Conservation (phyloP, 2,329 filamentous ascomycete genomes). For the Ceratocystis cubensis region DNA sequence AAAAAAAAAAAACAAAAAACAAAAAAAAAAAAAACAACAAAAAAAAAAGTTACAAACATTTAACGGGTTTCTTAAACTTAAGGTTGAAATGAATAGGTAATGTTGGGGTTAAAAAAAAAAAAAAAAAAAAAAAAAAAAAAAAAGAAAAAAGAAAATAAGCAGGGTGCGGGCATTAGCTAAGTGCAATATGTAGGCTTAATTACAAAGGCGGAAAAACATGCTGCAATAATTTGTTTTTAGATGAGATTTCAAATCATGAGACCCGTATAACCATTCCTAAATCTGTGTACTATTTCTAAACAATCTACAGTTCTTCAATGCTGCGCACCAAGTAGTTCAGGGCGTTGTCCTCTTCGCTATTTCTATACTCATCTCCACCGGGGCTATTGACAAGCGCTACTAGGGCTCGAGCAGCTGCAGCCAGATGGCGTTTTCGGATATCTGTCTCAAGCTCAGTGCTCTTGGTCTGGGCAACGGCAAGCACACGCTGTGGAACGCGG, state of each 20-base stretch:
- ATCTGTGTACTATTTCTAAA: not conserved
- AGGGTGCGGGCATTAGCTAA: not conserved
- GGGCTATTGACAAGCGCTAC: constrained; percentile 30
- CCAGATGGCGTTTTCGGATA: constrained; percentile 50
- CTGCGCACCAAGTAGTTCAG: constrained; percentile 42
- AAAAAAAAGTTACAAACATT: not conserved
- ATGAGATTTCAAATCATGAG: not conserved
- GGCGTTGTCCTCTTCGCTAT: constrained; percentile 28
- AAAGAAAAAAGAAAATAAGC: not conserved
- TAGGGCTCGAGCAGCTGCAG: constrained; percentile 24
- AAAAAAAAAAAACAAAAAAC: not conserved
- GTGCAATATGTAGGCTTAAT: not conserved
- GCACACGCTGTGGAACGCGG: constrained; percentile 60
- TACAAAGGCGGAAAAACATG: not conserved
- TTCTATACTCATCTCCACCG: not conserved
- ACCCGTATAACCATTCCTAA: too few relatives aligned
- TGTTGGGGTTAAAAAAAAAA: not conserved
- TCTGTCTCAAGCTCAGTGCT: constrained; percentile 68
- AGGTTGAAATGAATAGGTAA: not conserved
- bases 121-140: not conserved
- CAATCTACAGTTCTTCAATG: constrained; percentile 45
- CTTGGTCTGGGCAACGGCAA: constrained; percentile 69
- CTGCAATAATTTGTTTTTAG: not conserved
- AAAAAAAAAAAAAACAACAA: not conserved
- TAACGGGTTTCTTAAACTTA: not conserved